A percentile compares a stretch with the other conserved stretches of the same genome.
Conservation (phyloP, 768 basidiomycete genomes). For the Serendipita indica region DNA sequence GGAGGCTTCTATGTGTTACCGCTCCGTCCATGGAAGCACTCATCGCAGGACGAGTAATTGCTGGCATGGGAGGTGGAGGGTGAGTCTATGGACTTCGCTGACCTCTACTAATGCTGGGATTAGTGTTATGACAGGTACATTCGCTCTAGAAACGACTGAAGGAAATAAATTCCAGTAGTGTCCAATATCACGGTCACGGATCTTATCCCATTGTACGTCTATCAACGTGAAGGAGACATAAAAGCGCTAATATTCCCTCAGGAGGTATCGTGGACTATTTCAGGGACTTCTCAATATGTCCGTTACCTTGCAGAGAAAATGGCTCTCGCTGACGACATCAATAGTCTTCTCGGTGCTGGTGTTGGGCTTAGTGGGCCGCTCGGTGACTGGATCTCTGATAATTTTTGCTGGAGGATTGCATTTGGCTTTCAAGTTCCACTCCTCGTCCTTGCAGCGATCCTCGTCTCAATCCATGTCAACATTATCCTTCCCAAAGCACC, state of each 20-base stretch:
- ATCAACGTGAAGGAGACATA: too few relatives aligned
- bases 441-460: constrained; percentile 48
- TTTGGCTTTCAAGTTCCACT: constrained; percentile 80
- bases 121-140: constrained; percentile 69
- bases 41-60: constrained; percentile 67
- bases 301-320: neutral
- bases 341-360: constrained; percentile 73
- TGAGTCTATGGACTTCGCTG: constrained; percentile 27
- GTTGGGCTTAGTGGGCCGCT: constrained; percentile 53
- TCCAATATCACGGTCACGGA: constrained; percentile 76
- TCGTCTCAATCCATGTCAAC: constrained; percentile 66
- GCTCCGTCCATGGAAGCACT: constrained; percentile 75
- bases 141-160: neutral
- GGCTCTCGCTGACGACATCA: constrained; percentile 14
- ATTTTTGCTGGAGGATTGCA: constrained; percentile 72
- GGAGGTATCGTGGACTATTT: constrained; percentile 75
- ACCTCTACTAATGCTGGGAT: neutral
- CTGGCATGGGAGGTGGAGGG: constrained; percentile 89
- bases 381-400: constrained; percentile 76
- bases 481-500: constrained; percentile 58
- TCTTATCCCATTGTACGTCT: constrained; percentile 67
- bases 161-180: constrained; percentile 33
- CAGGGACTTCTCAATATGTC: constrained; percentile 86
- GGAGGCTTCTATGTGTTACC: constrained; percentile 74
- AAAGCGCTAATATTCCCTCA: constrained; percentile 21